Evolutionary conservation across 345 rosid genomes (phyloP).

Genomic region (Orychophragmus violaceus): DNA sequence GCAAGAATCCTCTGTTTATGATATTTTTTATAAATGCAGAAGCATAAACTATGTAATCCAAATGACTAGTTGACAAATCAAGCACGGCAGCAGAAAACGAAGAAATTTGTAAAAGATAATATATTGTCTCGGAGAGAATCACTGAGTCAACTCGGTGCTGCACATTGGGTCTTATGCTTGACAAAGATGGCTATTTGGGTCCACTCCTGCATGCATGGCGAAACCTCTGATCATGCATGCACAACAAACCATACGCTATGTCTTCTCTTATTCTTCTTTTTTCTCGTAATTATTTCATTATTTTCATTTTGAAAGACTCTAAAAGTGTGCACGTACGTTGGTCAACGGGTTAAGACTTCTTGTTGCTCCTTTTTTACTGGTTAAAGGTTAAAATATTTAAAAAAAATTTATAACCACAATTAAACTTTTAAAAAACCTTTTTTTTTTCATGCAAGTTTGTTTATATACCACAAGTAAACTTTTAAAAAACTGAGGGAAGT

Average conservation of each 20-base stretch:
- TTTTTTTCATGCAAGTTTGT: no score
- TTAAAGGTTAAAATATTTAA: not conserved
- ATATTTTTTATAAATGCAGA: not conserved
- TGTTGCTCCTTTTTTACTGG: not conserved
- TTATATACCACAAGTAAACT: no score
- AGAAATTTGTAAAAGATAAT: not conserved
- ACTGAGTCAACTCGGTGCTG: constrained; percentile 20
- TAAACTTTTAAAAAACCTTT: not conserved
- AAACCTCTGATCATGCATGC: constrained; percentile 23
- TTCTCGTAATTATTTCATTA: not conserved
- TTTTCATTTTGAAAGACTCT: not conserved
- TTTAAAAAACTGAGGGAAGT: no score
- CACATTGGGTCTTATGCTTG: constrained; percentile 12
- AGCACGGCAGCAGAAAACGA: not conserved
- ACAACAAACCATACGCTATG: constrained; percentile 21
- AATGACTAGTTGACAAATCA: not conserved
- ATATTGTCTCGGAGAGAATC: constrained; percentile 34
- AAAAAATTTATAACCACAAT: not conserved
- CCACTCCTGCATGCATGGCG: constrained; percentile 29
- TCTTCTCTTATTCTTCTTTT: constrained; percentile 7
- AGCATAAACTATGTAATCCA: not conserved
- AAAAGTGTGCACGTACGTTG: constrained; percentile 5
- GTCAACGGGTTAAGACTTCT: not conserved
- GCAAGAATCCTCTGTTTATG: constrained; percentile 12
- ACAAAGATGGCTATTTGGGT: constrained; percentile 21